Percentiles rank a stretch among this genome's conserved stretches.
Conservation (phyloP, 306 rosid genomes). For the Dicorynia guianensis region DNA sequence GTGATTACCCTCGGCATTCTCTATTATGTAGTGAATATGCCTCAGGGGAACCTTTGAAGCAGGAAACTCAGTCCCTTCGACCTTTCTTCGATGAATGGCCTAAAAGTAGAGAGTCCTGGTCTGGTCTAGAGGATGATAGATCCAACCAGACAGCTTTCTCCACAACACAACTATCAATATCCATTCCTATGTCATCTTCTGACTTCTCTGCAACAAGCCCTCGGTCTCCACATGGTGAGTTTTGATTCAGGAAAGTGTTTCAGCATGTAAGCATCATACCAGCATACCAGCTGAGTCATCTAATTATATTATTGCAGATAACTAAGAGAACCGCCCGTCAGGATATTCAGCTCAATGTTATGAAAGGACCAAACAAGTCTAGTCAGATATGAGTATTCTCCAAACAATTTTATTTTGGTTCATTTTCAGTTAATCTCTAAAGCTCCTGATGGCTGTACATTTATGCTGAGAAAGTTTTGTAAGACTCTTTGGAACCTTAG, state of each 20-base stretch:
- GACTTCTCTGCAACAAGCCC: slow-evolving; percentile 48
- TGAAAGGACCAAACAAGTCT: slow-evolving; percentile 39
- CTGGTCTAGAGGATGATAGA: slow-evolving; percentile 45
- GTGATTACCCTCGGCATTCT: slow-evolving; percentile 51
- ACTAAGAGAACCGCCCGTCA: slow-evolving; percentile 29
- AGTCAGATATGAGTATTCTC: slow-evolving; percentile 9
- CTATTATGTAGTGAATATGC: slow-evolving; percentile 42
- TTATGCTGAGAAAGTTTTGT: slow-evolving; percentile 27
- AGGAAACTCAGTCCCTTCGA: slow-evolving; percentile 45
- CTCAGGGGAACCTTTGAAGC: slow-evolving; percentile 45
- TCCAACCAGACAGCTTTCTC: slow-evolving; percentile 49
- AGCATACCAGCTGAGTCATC: slow-evolving; percentile 23
- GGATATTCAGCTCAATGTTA: slow-evolving; percentile 29
- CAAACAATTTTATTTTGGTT: slow-evolving; percentile 17
- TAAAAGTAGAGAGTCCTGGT: slow-evolving; percentile 47
- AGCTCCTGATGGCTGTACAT: background rate
- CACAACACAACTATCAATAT: slow-evolving; percentile 52
- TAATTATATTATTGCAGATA: slow-evolving; percentile 41
- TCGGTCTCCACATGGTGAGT: slow-evolving; percentile 49
- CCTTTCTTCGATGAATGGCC: slow-evolving; percentile 57
- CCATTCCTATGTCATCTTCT: slow-evolving; percentile 54
- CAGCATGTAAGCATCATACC: slow-evolving; percentile 11
- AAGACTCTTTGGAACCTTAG: slow-evolving; percentile 32
- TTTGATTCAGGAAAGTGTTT: slow-evolving; percentile 26
- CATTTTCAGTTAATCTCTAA: slow-evolving; percentile 1